Conservation (phyloP, 1,284 basidiomycete species). For the Malassezia slooffiae region DNA sequence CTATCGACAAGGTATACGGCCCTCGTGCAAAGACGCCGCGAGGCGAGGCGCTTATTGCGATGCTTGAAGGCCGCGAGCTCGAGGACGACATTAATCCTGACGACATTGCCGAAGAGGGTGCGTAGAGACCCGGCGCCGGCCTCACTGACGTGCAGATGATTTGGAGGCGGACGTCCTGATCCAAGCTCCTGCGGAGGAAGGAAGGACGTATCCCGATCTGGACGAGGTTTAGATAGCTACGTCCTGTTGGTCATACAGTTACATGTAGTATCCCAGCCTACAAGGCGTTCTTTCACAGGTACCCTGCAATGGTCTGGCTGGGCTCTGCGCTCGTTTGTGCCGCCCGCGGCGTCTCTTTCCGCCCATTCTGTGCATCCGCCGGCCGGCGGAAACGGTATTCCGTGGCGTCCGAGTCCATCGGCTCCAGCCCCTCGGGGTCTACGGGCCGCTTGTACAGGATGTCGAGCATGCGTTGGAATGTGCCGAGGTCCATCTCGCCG, state of each 20-base stretch:
- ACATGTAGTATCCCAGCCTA: no score
- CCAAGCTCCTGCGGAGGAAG: no score
- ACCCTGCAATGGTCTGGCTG: no score
- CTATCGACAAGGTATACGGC: slow-evolving; percentile 28
- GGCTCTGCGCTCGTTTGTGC: no score
- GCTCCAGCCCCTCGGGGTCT: slow-evolving; percentile 8
- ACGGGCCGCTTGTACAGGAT: slow-evolving; percentile 21
- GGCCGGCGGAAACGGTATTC: slow-evolving; percentile 16
- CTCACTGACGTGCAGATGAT: no score
- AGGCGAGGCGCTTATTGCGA: slow-evolving; percentile 25
- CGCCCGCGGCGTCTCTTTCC: slow-evolving; percentile 4
- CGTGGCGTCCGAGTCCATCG: neutral
- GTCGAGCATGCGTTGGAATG: slow-evolving; percentile 33
- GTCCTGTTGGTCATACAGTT: no score
- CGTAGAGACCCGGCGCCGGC: no score
- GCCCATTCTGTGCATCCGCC: no score
- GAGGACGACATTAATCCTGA: slow-evolving; percentile 21
- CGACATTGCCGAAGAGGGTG: slow-evolving; percentile 24
- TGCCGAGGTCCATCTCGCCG: slow-evolving; percentile 31
- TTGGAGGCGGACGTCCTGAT: no score
- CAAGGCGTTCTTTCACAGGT: no score
- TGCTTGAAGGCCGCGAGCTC: slow-evolving; percentile 24
- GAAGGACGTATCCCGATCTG: no score
- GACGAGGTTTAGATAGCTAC: no score
- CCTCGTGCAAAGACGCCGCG: slow-evolving; percentile 20